Evolutionary conservation across 78 protist genomes (phyloP).

Genomic region (Dictyostelium brefeldianum): DNA sequence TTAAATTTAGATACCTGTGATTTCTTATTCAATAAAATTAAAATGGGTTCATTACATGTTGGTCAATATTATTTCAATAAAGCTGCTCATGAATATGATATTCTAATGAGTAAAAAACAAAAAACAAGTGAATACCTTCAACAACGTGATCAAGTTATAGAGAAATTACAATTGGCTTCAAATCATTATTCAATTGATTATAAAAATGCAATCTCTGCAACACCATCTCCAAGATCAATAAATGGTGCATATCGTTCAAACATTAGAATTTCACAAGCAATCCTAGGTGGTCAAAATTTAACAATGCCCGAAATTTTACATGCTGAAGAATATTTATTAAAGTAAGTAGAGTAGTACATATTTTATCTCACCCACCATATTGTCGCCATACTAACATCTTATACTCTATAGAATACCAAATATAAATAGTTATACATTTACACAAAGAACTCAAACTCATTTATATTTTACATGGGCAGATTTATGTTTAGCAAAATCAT

Average conservation of each 20-base stretch:
- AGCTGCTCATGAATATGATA: slow-evolving; percentile 68
- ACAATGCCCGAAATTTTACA: slow-evolving; percentile 8
- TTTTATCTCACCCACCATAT: no score
- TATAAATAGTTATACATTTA: slow-evolving; percentile 14
- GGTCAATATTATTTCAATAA: slow-evolving; percentile 67
- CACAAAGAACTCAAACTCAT: slow-evolving; percentile 66
- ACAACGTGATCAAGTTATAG: slow-evolving; percentile 39
- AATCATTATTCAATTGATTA: slow-evolving; percentile 42
- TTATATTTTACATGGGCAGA: slow-evolving; percentile 50
- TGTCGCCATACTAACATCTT: no score
- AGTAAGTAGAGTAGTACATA: slow-evolving; percentile 4
- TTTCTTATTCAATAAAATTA: slow-evolving; percentile 36
- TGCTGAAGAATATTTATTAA: slow-evolving; percentile 58
- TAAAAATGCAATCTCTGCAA: not conserved
- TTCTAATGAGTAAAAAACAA: slow-evolving; percentile 17
- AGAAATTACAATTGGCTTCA: slow-evolving; percentile 44
- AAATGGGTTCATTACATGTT: slow-evolving; percentile 14
- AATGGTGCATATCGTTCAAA: slow-evolving; percentile 63
- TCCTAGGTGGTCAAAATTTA: slow-evolving; percentile 28
- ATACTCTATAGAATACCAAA: slow-evolving; percentile 54
- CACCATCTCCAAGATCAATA: slow-evolving; percentile 35
- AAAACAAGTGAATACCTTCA: slow-evolving; percentile 26
- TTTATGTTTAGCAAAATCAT: slow-evolving; percentile 31
- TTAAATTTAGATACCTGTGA: slow-evolving; percentile 76
- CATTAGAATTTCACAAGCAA: slow-evolving; percentile 63